phyloP scores from a whole-genome alignment of 352 stramenopile genomes.

The Pythium myriotylum region DNA sequence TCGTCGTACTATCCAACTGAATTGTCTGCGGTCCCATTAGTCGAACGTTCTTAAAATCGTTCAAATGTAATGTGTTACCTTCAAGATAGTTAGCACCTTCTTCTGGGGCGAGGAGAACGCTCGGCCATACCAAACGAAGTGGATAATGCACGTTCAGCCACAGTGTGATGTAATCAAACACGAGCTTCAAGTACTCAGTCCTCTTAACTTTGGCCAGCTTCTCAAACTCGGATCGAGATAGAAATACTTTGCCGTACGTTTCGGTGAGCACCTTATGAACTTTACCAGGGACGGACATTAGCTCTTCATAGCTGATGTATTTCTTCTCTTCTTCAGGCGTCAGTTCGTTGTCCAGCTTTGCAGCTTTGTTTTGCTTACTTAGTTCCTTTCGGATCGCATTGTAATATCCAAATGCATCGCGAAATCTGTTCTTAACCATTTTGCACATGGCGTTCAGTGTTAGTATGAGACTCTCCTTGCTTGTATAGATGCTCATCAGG shows the following conservation, averaged over 20 bases:
- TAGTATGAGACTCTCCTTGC: conserved; percentile 24
- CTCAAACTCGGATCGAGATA: conserved; percentile 22
- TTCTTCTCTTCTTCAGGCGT: conserved; percentile 23
- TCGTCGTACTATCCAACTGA: conserved; percentile 20
- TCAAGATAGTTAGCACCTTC: conserved; percentile 23
- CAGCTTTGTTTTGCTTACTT: conserved; percentile 29
- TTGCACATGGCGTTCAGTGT: conserved; percentile 27
- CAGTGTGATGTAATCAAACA: conserved; percentile 29
- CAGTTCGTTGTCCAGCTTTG: conserved; percentile 29
- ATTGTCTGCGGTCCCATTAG: conserved; percentile 26
- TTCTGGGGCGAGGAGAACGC: conserved; percentile 4
- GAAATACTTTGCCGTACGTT: conserved; percentile 22
- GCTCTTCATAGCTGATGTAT: conserved; percentile 27
- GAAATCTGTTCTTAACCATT: conserved; percentile 18
- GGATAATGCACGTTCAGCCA: conserved; percentile 28
- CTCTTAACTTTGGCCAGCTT: conserved; percentile 19
- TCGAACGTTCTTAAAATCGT: conserved; percentile 26
- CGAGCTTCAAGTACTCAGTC: conserved; percentile 23
- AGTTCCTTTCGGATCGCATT: conserved; percentile 26
- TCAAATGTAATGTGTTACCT: conserved; percentile 24
- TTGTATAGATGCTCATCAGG: conserved; percentile 21
- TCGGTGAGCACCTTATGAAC: conserved; percentile 15
- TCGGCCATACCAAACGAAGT: conserved; percentile 25
- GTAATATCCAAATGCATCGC: conserved; percentile 26
- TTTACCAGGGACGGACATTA: conserved; percentile 21